Base-by-base conservation (phyloP, 2,329 filamentous ascomycete species). In the Penicillium concentricum region DNA sequence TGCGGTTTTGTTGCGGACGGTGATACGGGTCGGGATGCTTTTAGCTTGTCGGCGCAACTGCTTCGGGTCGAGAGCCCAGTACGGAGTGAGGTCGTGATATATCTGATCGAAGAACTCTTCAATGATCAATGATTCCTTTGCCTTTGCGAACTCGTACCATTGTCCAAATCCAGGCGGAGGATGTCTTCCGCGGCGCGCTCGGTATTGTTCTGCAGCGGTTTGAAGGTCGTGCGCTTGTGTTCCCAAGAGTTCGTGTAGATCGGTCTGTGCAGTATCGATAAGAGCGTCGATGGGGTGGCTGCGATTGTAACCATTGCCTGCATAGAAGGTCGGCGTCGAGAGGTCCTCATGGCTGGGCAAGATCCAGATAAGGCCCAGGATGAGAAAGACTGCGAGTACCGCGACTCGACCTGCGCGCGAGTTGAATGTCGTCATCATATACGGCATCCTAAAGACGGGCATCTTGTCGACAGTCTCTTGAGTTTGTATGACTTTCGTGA, bases 21-120 rank as follows among this genome's bases (percentile, higher is more conserved):
- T 72, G 51, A 81, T 74, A 4, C 69, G 64, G 43, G 76, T 67
- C 5, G 72, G 62, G 42, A 74, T 72, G 15, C 70, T 69, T 38
- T 67, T 70, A 3, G 78, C 76, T 53, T 76, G 72, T 46, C 72
- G 69, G 4, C 77, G 75, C 26, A 82, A 74, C 26, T 74, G 66
- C 38, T 67, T 66, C 4, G 80, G 70, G 4, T 72, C 59, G 1
- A 81, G 54, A 6, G 72, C 79, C 80, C 81, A 82, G 60, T 80
- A 82, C 0, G 80, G 79, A 28, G 67, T 71, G 26, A 82, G 49
- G 54, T 82, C 80, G 55, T 78, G 65, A 63, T 82, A 80, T 10
- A 82, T 79, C 57, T 78, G 78, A 57, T 82, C 79, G 61, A 80
- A 82, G 59, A 81, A 78, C 7, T 79, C 76, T 62, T 82, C 80